Evolutionary conservation across 345 rosid species (phyloP), one percentile per base, ranked within the genome.

Genomic region (Gossypium herbaceum): DNA sequence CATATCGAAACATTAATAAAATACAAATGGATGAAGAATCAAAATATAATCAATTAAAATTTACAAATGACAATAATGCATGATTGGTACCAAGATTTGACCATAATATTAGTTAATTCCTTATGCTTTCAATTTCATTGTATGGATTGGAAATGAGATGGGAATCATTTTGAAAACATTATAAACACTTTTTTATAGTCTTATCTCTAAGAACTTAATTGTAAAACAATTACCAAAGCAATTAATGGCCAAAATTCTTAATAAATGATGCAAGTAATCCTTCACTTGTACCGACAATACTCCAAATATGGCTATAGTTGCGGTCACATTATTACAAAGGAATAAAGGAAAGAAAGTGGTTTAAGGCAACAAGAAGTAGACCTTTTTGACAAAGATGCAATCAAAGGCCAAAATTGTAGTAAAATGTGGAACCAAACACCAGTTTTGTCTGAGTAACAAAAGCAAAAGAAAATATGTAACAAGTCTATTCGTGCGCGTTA

Each of bases 401-500:
- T 39, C 45, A 19, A 74, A 62, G n/a, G 8, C 20, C 9, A 74
- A 15, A 29, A 16, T 16, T 22, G 3, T 50, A 54, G 52, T 44
- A 22, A 41, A 44, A 22, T 34, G 2, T 2, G 69, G 52, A 56
- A 74, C 68, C 45, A 6, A 62, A 62, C 15, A 19, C 2, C 41
- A 41, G 52, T 10, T 50, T 17, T 73, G 75, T 25, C 17, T 73
- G 10, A 58, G 43, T n/a, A 24, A 72, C 67, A 15, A 16, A 73
- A 25, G 34, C 59, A 16, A 69, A 47, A 58, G 56, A 66, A 47
- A 34, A 5, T 34, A 75, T 74, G 74, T 52, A 57, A 73, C 59
- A 34, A 47, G 81, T 69, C 75, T 71, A 81, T 76, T 79, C 60
- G 10, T 62, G 78, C 77, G 78, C 79, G 78, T 67, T 63, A 73